Conservation (phyloP, 768 basidiomycete species). For the Macrocybe gigantea region DNA sequence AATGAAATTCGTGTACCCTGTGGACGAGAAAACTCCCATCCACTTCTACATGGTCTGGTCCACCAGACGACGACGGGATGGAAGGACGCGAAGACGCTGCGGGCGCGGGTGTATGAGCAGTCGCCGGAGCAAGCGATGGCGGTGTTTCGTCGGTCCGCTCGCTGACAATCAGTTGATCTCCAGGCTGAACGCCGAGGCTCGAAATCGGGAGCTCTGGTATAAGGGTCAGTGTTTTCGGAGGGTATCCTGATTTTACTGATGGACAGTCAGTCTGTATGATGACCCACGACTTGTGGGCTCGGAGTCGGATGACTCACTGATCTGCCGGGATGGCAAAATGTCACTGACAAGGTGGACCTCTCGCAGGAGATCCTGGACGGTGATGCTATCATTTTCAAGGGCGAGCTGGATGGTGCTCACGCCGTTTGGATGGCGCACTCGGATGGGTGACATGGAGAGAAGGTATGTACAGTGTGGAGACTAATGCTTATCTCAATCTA, state of each 20-base stretch:
- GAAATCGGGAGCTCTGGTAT: constrained; percentile 71
- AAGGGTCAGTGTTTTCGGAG: constrained; percentile 66
- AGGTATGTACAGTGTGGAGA: neutral
- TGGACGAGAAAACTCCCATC: constrained; percentile 70
- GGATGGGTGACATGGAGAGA: constrained; percentile 57
- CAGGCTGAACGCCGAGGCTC: constrained; percentile 67
- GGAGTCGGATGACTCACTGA: constrained; percentile 43
- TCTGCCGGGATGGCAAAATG: constrained; percentile 74
- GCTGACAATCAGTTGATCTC: constrained; percentile 86
- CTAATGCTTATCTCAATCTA: constrained; percentile 12
- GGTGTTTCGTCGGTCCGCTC: constrained; percentile 21
- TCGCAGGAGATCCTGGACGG: constrained; percentile 72
- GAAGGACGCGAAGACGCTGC: constrained; percentile 6
- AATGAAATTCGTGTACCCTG: constrained; percentile 37
- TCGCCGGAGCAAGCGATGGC: constrained; percentile 12
- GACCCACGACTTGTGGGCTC: constrained; percentile 1
- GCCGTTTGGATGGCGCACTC: constrained; percentile 83
- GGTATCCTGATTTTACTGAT: constrained; percentile 80
- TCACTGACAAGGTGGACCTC: constrained; percentile 60
- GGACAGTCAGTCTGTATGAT: neutral
- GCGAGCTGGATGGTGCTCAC: constrained; percentile 72
- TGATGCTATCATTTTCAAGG: constrained; percentile 41
- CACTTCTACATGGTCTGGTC: constrained; percentile 53
- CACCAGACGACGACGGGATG: constrained; percentile 16
- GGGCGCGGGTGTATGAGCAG: neutral